Evolutionary conservation across 129 eudicot genomes (phyloP).

Genomic region (Silybum marianum): DNA sequence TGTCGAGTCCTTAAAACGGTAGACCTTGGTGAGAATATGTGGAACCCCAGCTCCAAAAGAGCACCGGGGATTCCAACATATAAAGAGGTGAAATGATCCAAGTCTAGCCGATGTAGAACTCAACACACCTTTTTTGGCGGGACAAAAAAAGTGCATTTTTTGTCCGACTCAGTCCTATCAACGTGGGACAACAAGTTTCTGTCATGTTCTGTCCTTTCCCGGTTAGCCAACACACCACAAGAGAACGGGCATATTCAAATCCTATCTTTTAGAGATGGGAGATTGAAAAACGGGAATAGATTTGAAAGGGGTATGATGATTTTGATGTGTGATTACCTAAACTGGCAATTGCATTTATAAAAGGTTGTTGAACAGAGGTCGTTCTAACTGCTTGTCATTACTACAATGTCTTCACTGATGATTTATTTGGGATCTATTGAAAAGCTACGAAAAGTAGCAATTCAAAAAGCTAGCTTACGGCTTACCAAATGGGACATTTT

Average conservation of each 20-base stretch:
- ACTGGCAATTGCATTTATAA: not conserved
- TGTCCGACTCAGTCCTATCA: not conserved
- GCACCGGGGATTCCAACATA: not conserved
- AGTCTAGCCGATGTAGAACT: not conserved
- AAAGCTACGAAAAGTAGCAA: not conserved
- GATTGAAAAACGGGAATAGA: not conserved
- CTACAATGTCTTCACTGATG: not conserved
- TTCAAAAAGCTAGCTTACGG: not conserved
- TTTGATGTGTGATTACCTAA: not conserved
- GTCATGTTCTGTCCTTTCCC: not conserved
- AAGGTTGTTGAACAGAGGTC: not conserved
- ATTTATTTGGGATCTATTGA: not conserved
- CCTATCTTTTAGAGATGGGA: not conserved
- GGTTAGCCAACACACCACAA: not conserved
- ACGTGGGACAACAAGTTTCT: not conserved
- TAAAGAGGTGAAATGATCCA: not conserved
- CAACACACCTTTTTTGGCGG: not conserved
- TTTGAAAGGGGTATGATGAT: not conserved
- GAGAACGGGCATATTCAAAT: too few relatives aligned
- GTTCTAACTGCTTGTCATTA: not conserved
- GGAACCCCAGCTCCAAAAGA: not conserved
- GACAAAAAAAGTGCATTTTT: not conserved
- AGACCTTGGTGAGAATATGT: not conserved
- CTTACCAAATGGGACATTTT: not conserved
- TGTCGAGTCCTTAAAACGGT: not conserved